Evolutionary conservation across 1,284 basidiomycete genomes (phyloP), one percentile per base, ranked within the genome.

Genomic region (Pascua sp.): DNA sequence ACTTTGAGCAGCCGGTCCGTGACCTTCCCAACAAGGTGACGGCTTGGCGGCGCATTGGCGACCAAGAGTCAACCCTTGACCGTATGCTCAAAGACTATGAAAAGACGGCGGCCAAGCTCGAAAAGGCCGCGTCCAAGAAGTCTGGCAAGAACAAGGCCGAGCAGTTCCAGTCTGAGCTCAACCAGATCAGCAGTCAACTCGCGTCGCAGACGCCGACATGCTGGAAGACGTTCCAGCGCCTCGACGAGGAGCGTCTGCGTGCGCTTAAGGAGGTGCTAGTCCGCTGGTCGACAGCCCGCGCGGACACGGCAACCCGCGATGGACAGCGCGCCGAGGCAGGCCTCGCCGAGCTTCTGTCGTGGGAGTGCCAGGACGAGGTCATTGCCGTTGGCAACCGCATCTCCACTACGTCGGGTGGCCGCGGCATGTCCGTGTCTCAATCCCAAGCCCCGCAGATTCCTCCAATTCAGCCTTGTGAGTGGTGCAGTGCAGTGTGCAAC

Each of bases 61-160:
- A 74, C 11, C 71, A 73, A 54, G 75, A 78, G 47, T 32, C 60
- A 10, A 70, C 68, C 1, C 66, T 78, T 45, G 76, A 78, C 17
- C 73, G 71, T 49, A 67, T 69, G 0, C 52, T 78, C n/a, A 77
- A 76, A 53, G 70, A 74, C 18, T 70, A 73, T 39, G 76, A 78
- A 38, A 75, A 73, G 59, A 62, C 64, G 13, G 63, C 68, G 5
- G 51, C 66, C 39, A 76, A 76, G 62, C 66, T 73, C 12, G 69
- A 71, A 36, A 77, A 79, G 63, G 76, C 75, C 0, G 50, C 69
- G 16, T 56, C 62, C 40, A 78, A 78, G 53, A 77, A 77, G 57
- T 69, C 72, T 4, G 53, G 60, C 24, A 60, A 61, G 15, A 53
- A 64, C 24, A 63, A 63, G n/a, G 55, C 67, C 12, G 76, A 74